Conservation (phyloP, 495 filamentous ascomycete species). For the Cercophora sp. region DNA sequence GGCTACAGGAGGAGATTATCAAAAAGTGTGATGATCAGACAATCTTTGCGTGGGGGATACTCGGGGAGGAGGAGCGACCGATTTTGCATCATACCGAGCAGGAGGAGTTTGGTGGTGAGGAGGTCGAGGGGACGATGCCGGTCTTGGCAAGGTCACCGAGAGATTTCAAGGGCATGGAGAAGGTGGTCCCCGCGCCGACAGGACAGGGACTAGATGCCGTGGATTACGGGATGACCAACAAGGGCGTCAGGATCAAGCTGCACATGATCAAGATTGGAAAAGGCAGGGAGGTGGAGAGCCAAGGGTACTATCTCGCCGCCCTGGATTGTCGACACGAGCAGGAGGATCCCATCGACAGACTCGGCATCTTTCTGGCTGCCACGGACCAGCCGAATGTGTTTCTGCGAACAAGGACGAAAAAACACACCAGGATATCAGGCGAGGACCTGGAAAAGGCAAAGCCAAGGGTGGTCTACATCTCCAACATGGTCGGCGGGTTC, state of each 20-base stretch:
- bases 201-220: background rate
- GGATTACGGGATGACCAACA: conserved; percentile 24
- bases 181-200: conserved; percentile 11
- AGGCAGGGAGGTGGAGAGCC: background rate
- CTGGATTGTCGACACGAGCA: conserved; percentile 16
- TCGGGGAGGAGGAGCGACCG: background rate
- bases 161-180: conserved; percentile 17
- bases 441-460: conserved; percentile 8
- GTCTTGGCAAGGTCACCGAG: conserved; percentile 16
- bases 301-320: conserved; percentile 15
- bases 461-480: conserved; percentile 15
- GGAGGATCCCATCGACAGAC: conserved; percentile 11
- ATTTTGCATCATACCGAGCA: background rate
- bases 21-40: conserved; percentile 25
- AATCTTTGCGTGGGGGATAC: conserved; percentile 25
- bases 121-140: conserved; percentile 5
- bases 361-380: conserved; percentile 19
- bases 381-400: conserved; percentile 18
- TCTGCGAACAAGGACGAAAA: conserved; percentile 17
- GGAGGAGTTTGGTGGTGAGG: conserved; percentile 12
- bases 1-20: conserved; percentile 33
- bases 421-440: conserved; percentile 9
- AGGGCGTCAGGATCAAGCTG: conserved; percentile 21
- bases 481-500: conserved; percentile 1
- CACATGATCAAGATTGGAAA: conserved; percentile 6